Evolutionary conservation across 305 asterid genomes (phyloP), one percentile per base, ranked within the genome.

Genomic region (Fraxinus sp.): DNA sequence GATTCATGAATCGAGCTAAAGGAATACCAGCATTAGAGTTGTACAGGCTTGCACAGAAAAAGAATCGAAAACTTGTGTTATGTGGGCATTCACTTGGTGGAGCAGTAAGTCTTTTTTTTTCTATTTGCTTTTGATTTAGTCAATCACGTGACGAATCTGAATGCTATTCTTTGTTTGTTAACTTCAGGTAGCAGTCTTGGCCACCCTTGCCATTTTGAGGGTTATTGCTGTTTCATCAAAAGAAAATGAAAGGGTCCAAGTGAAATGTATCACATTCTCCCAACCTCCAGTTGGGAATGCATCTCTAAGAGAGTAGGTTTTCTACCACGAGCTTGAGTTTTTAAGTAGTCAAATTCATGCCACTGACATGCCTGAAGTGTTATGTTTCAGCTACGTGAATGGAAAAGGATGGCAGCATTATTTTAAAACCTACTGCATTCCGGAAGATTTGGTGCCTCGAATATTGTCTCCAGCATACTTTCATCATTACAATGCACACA

Each of bases 31-130:
- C 98, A 57, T 85, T 93, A 86, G 99, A 96, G 89, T 85, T 96
- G 83, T 96, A 96, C 88, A 91, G 96, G 88, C 97, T 96, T 83
- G 98, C 99, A 70, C 98, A 94, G 88, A 96, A 89, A 82, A 96
- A 96, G 93, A 96, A 91, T 77, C 85, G 95, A 76, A 96, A 95
- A 83, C 94, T 96, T 83, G 99, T 96, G 80, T 87, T 96, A 77
- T 96, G 99, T 88, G 99, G 99, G 10, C 99, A 96, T 88, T 96
- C 99, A 80, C 97, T 96, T 88, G 99, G 99, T 86, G 99, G 99
- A 87, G 98, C 99, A 57, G 99, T 96, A 92, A 83, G 97, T 77
- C 44, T 62, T 81, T 74, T 68, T 68, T 78, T 46, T 85, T 76
- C 14, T 41, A 7, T 49, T 78, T 84, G 79, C 77, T 80, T 81